Percentiles rank a stretch among this genome's conserved stretches.
Conservation (phyloP, 495 filamentous ascomycete genomes). For the Cercophora sp. region DNA sequence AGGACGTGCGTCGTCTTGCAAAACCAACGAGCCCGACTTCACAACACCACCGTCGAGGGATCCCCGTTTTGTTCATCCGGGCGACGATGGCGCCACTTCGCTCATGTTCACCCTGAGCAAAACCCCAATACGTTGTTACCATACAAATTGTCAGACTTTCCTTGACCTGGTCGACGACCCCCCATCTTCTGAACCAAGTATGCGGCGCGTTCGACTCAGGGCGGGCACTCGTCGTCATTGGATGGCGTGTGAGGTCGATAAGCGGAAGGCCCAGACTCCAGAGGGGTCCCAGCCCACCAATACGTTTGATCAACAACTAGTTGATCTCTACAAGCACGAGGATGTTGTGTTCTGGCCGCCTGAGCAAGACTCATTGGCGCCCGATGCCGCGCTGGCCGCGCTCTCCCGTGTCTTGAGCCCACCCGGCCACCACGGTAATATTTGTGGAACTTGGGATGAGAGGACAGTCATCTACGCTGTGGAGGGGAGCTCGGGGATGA, state of each 20-base stretch:
- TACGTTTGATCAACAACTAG: slow-evolving; percentile 28
- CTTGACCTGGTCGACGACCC: slow-evolving; percentile 65
- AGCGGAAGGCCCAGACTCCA: slow-evolving; percentile 11
- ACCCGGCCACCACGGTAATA: slow-evolving; percentile 39
- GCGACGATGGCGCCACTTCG: slow-evolving; percentile 34
- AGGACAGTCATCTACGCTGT: slow-evolving; percentile 56
- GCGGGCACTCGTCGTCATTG: slow-evolving; percentile 42
- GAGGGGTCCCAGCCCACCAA: neutral
- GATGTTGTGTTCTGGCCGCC: slow-evolving; percentile 59
- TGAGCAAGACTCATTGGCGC: slow-evolving; percentile 33
- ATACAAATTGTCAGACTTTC: slow-evolving; percentile 55
- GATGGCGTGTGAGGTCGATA: slow-evolving; percentile 46
- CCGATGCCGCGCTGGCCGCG: slow-evolving; percentile 32
- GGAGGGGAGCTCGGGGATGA: slow-evolving; percentile 37
- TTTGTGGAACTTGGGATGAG: slow-evolving; percentile 58
- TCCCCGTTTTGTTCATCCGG: slow-evolving; percentile 27
- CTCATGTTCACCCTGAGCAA: slow-evolving; percentile 53
- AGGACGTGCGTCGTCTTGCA: neutral
- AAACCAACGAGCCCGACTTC: neutral
- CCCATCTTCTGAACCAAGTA: slow-evolving; percentile 26
- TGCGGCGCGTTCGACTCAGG: slow-evolving; percentile 30
- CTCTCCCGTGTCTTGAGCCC: slow-evolving; percentile 58
- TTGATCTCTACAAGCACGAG: slow-evolving; percentile 43
- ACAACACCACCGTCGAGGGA: slow-evolving; percentile 7
- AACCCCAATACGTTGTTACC: slow-evolving; percentile 58